Base-by-base conservation (phyloP, 352 stramenopile genomes). In the Phytophthora idaei region DNA sequence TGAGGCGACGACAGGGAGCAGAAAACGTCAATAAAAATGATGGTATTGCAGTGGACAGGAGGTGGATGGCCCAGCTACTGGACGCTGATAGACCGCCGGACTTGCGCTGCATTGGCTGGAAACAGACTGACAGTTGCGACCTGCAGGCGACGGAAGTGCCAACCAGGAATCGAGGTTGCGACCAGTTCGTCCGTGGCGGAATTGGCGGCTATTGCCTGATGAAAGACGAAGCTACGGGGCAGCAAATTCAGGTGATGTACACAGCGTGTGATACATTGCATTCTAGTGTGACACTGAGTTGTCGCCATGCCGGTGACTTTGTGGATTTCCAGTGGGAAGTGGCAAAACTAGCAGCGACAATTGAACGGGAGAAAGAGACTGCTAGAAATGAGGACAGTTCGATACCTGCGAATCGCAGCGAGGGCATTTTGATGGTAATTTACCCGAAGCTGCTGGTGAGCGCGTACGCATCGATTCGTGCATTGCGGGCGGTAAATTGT, bases 381-480 rank as follows among this genome's bases (percentile, higher is more conserved):
- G 47, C 27, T 58, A 14, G 12, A n/a, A 15, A 32, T 15, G 47
- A 62, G 2, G 25, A 27, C 5, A 27, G 3, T n/a, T 36, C 42
- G 37, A 44, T 12, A 3, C n/a, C 42, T 34, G 52, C 27, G 4
- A 53, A 25, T 28, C 57, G 9, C n/a, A 61, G 41, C 31, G 21
- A 73, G 48, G 82, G 76, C 5, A 82, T 90, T 64, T 37, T 83
- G 28, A 84, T 90, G 67, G 76, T 88, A 14, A 66, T 85, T 15
- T 87, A 90, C 63, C 76, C 75, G 0, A 85, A 84, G 47, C 54
- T 83, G 44, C 64, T 88, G 34, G 61, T 78, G 12, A 78, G 76
- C 36, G 69, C 60, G 7, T 87, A 85, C 32, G 77, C 74, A 6
- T 73, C 62, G 9, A 61, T 88, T 28, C 74, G 73, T 17, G 63